Evolutionary conservation across 164 flowering plant species (phyloP), one percentile per base, ranked within the genome.

Genomic region (Akebia trifoliata): DNA sequence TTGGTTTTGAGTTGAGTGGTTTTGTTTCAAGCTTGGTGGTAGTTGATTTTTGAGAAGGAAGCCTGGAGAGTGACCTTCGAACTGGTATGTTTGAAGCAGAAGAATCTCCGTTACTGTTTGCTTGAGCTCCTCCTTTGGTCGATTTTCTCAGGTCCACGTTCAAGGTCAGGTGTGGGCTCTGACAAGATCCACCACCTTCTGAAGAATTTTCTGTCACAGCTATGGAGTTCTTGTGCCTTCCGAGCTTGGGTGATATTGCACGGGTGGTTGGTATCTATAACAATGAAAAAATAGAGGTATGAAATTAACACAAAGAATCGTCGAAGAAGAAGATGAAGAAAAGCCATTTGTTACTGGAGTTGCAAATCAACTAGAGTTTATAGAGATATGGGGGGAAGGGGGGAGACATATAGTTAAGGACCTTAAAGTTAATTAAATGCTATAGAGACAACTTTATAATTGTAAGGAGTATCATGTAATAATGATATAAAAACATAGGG

Each of bases 241-340:
- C 96, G 52, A 91, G 81, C 80, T 86, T 87, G 2, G 97, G 96
- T 54, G 97, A 91, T 68, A 18, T 65, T 30, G 97, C 62, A 17
- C 94, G 85, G 14, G 97, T 91, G 2, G 88, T 84, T 55, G 97
- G 97, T 62, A 86, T 81, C 97, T 90, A 55, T 36, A 22, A 25
- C 36, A 11, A 18, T 54, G 2, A 42, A 28, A 49, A 51, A 29
- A 9, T 14, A 46, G 8, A 6, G 25, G 10, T 3, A 20, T 6
- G 1, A 6, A 22, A 30, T 22, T 28, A 10, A 45, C 48, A 24
- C 50, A n/a, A n/a, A n/a, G n/a, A n/a, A n/a, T n/a, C n/a, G n/a
- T n/a, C n/a, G n/a, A n/a, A n/a, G n/a, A n/a, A n/a, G n/a, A n/a
- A n/a, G n/a, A n/a, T n/a, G n/a, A n/a, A n/a, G n/a, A n/a, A n/a